A percentile compares a stretch with the other conserved stretches of the same genome.
These are phyloP conservation scores for Debaryomycetaceae sp. DNA, from an alignment of 1,139 yeast genomes.

Conservation along the genomic window DNA sequence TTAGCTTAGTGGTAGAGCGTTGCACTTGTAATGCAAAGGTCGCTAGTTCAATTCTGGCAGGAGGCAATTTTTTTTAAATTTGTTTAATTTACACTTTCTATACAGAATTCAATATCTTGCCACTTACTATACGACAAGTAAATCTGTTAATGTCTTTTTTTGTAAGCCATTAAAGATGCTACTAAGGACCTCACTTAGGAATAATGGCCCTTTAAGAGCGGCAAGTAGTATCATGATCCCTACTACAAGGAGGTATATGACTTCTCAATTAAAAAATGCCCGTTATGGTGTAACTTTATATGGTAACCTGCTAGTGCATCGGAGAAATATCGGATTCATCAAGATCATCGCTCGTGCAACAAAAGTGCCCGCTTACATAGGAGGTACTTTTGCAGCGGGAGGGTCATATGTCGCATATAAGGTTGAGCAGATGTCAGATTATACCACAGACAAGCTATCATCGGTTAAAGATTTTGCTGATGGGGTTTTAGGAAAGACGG, in stretches of 20 bases:
- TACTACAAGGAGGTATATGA: neutral
- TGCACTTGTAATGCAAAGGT: conserved; percentile 95
- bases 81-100: conserved; percentile 3
- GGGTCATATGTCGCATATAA: conserved; percentile 90
- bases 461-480: conserved; percentile 58
- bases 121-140: neutral
- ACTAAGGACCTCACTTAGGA: neutral
- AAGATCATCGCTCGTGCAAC: conserved; percentile 45
- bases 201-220: neutral
- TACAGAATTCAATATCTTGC: neutral
- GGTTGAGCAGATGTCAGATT: conserved; percentile 79
- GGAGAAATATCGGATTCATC: conserved; percentile 43
- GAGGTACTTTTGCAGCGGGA: conserved; percentile 92
- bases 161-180: neutral
- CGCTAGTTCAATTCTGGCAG: conserved; percentile 94
- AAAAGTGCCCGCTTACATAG: conserved; percentile 73
- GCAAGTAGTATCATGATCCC: neutral
- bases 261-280: neutral
- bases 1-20: conserved; percentile 96
- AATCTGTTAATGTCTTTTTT: neutral
- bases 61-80: conserved; percentile 59
- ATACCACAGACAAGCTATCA: conserved; percentile 62
- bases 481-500: conserved; percentile 42
- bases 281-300: neutral
- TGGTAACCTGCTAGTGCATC: neutral